phyloP scores from a whole-genome alignment of 805 yeast genomes.

The Starmerella cellae region DNA sequence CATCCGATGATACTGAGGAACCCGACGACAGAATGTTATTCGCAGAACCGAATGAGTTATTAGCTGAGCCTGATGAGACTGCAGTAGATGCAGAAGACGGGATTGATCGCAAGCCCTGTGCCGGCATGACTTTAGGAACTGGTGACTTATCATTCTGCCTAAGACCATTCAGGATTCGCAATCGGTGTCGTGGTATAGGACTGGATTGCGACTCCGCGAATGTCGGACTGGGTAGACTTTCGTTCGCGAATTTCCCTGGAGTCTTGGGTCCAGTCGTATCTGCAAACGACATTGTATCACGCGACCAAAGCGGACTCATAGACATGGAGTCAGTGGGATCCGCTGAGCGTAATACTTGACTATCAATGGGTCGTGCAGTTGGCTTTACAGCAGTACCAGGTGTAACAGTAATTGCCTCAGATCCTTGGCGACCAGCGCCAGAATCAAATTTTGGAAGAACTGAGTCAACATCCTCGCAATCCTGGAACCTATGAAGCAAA shows the following conservation, averaged over 20 bases:
- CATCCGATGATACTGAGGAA: background rate
- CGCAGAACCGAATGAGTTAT: background rate
- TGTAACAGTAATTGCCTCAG: conserved; percentile 20
- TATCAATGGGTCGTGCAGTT: conserved; percentile 3
- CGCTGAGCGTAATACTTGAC: conserved; percentile 5
- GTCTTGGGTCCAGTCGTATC: conserved; percentile 8
- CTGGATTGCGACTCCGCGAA: conserved; percentile 9
- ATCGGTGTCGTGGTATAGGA: conserved; percentile 10
- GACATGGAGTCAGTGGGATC: conserved; percentile 16
- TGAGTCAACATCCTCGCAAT: background rate
- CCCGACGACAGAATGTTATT: background rate
- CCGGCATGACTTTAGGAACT: background rate
- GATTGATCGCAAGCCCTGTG: background rate
- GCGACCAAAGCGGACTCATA: conserved; percentile 8
- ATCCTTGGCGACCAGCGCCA: conserved; percentile 17
- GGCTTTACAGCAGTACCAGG: conserved; percentile 14
- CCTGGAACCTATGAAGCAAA: background rate
- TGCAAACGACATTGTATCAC: conserved; percentile 2
- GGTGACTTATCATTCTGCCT: background rate
- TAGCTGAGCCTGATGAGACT: background rate
- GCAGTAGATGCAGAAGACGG: background rate
- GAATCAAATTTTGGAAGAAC: background rate
- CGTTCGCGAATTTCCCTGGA: conserved; percentile 4
- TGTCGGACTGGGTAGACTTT: background rate
- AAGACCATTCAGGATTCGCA: conserved; percentile 10